Base-by-base conservation (phyloP, 1,284 basidiomycete species). In the Cryptococcus sp. region DNA sequence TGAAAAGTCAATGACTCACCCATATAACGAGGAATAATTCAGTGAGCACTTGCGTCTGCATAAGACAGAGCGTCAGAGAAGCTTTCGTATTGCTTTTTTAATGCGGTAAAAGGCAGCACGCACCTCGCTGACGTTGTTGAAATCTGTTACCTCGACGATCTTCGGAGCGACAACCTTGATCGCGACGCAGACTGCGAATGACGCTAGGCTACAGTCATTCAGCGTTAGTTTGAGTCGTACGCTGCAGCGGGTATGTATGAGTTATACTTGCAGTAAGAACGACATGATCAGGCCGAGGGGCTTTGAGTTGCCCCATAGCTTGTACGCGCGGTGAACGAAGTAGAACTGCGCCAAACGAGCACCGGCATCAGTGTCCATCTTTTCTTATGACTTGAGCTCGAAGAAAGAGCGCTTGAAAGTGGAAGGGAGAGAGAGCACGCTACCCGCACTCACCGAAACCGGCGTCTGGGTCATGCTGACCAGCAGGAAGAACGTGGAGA, bases 251-350 rank as follows among this genome's bases (percentile, higher is more conserved):
- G 8, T 35, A 8, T 35, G 30, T 35, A 13, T 8, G 13, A 2
- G 8, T 15, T 20, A 27, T 5, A 35, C 57, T 50, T 25, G 54
- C 54, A 57, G 23, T 3, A 57, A 43, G 22, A 43, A 39, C n/a
- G n/a, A 19, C 5, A 45, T 54, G 8, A 54, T 39, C 3, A 43
- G n/a, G 6, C 40, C 47, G 5, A 57, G 35, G 39, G 30, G n/a
- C 17, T 27, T 50, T 2, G 46, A 25, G 27, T 35, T 57, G 17
- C 54, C 48, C 13, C 41, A 19, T 11, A 61, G 38, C 10, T 46
- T 41, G 23, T 54, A 57, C 15, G 59, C 59, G 50, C 59, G 38
- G 20, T 46, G 35, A 3, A 55, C 51, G 39, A 61, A 61, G 55
- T 54, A 57, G 15, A 17, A 45, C 58, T 60, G 22, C 19, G 22